A percentile compares a stretch with the other conserved stretches of the same genome.
phyloP scores from a whole-genome alignment of 2,329 filamentous ascomycete species.

The Colletotrichum zoysiae region DNA sequence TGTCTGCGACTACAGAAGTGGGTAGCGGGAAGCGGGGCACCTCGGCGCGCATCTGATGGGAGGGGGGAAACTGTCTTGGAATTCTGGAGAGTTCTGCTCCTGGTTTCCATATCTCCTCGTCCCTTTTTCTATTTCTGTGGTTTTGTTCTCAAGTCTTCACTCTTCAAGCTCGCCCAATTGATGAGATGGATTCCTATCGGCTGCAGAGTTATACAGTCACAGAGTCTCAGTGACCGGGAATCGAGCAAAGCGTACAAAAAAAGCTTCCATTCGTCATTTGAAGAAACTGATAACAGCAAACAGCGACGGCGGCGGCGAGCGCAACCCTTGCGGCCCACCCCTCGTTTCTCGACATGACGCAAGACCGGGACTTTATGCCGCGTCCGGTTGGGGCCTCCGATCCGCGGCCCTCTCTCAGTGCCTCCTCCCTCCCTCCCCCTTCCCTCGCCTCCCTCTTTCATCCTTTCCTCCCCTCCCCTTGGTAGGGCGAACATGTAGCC shows the following conservation, averaged over 20 bases:
- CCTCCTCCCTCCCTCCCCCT: not conserved
- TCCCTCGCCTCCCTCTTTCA: no score
- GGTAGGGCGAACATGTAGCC: slow-evolving; percentile 7
- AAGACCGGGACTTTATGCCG: slow-evolving; percentile 38
- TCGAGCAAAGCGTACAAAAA: not conserved
- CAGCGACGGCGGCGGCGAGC: not conserved
- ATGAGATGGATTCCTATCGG: not conserved
- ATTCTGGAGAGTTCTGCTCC: not conserved
- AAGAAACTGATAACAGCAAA: slow-evolving; percentile 1
- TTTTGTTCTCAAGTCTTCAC: no score
- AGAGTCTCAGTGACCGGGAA: not conserved
- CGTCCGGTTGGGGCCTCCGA: slow-evolving; percentile 32
- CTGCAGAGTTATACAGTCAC: no score
- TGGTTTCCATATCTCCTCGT: not conserved
- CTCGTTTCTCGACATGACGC: slow-evolving; percentile 28
- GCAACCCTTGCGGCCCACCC: slow-evolving; percentile 37
- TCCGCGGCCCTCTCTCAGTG: slow-evolving; percentile 19
- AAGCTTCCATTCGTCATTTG: not conserved
- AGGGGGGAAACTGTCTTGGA: not conserved
- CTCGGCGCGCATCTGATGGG: no score
- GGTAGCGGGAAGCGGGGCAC: not conserved
- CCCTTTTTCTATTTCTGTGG: no score
- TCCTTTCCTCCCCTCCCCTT: not conserved
- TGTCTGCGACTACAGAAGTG: slow-evolving; percentile 30
- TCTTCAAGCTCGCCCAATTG: not conserved